Conservation (phyloP, 2,329 filamentous ascomycete genomes). For the Botryotinia narcissicola region DNA sequence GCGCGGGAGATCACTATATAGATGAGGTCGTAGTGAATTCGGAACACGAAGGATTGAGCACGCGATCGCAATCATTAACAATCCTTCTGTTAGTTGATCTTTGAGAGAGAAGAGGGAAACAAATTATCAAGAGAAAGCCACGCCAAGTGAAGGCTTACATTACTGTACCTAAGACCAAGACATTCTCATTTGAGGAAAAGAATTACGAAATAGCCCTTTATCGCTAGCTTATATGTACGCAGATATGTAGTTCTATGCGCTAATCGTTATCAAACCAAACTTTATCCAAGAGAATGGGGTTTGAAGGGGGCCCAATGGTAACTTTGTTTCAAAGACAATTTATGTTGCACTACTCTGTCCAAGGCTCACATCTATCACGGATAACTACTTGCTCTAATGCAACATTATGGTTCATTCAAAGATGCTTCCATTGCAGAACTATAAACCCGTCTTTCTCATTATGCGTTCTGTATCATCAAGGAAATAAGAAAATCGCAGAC, state of each 20-base stretch:
- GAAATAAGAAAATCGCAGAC: constrained; percentile 29
- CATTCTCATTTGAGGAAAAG: background rate
- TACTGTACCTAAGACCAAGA: background rate
- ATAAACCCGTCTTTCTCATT: constrained; percentile 20
- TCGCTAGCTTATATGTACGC: background rate
- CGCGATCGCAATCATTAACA: background rate
- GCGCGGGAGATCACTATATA: background rate
- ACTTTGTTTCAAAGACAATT: constrained; percentile 4
- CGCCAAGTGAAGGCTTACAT: constrained; percentile 1
- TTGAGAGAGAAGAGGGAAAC: background rate
- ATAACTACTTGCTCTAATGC: background rate
- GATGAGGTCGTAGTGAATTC: background rate
- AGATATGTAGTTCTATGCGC: background rate
- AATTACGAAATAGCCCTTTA: background rate
- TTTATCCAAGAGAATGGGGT: background rate
- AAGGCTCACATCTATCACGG: background rate
- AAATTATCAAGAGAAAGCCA: constrained; percentile 1
- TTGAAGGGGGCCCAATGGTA: background rate
- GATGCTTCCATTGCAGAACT: constrained; percentile 8
- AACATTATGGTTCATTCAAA: background rate
- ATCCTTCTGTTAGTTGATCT: background rate
- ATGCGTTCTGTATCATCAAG: constrained; percentile 33
- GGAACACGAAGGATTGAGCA: background rate
- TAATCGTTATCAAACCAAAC: constrained; percentile 3
- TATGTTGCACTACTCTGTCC: background rate